Conservation (phyloP, 306 rosid genomes). For the Cercis canadensis region DNA sequence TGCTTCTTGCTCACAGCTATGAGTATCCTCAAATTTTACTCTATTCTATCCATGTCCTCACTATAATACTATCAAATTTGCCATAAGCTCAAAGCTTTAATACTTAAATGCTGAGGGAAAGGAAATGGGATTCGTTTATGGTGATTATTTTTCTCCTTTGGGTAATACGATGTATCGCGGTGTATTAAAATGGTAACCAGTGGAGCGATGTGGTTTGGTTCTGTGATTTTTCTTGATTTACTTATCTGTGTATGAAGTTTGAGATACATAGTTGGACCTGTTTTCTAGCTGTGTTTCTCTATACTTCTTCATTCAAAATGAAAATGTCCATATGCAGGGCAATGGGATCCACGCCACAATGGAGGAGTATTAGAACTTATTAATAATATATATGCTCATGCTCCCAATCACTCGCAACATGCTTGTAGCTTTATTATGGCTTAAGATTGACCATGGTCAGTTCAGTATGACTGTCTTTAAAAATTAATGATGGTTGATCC, state of each 20-base stretch:
- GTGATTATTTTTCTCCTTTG: neutral
- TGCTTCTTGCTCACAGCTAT: no score
- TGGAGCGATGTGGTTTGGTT: neutral
- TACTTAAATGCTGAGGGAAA: neutral
- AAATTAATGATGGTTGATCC: slow-evolving; percentile 35
- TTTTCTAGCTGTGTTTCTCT: neutral
- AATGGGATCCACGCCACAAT: neutral
- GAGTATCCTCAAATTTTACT: no score
- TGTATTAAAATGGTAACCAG: neutral
- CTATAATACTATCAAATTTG: no score
- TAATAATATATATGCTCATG: neutral
- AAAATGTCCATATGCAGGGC: no score
- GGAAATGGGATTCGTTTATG: neutral
- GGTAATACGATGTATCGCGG: neutral
- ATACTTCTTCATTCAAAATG: neutral
- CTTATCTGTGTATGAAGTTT: neutral
- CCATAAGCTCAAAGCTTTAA: neutral
- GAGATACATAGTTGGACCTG: neutral
- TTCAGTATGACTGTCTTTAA: slow-evolving; percentile 10
- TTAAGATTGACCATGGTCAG: slow-evolving; percentile 11
- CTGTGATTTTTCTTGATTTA: neutral
- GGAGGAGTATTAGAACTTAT: neutral
- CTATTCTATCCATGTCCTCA: no score
- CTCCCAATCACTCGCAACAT: slow-evolving; percentile 2
- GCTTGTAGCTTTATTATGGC: slow-evolving; percentile 16